Conservation (phyloP, 2,329 filamentous ascomycete genomes). For the Metarhizium brunneum region DNA sequence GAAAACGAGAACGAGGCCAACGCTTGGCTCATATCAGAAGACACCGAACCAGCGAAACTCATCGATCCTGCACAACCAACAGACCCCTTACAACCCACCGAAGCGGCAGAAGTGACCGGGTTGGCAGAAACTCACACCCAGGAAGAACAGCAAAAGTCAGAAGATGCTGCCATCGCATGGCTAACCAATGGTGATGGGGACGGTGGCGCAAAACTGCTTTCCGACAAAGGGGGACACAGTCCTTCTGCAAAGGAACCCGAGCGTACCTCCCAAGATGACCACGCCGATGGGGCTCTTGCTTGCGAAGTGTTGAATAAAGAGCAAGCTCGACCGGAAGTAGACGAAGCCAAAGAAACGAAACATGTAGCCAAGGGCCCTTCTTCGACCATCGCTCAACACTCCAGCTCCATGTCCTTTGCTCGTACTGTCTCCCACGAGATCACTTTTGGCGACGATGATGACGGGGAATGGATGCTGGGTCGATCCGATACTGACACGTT, state of each 20-base stretch:
- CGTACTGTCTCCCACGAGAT: conserved; percentile 55
- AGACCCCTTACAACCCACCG: background rate
- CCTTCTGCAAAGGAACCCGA: background rate
- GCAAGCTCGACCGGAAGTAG: background rate
- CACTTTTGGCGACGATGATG: conserved; percentile 50
- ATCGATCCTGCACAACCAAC: background rate
- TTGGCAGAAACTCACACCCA: background rate
- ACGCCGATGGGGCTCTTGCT: background rate
- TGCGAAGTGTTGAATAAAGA: background rate
- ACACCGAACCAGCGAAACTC: background rate
- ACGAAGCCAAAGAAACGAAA: background rate
- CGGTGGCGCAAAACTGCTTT: conserved; percentile 16
- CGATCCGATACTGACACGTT: conserved; percentile 47
- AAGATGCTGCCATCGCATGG: conserved; percentile 1
- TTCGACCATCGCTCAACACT: conserved; percentile 39
- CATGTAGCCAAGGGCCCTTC: conserved; percentile 6
- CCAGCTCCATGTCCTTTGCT: conserved; percentile 54
- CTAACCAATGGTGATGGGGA: conserved; percentile 9
- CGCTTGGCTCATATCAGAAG: conserved; percentile 16
- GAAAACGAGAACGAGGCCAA: conserved; percentile 11
- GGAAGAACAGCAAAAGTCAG: background rate
- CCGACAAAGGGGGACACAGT: conserved; percentile 9
- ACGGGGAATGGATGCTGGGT: conserved; percentile 46
- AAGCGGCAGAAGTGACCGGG: background rate
- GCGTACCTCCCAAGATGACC: background rate